phyloP scores from a whole-genome alignment of 2,329 filamentous ascomycete species.

The Harringtonia aguacate region DNA sequence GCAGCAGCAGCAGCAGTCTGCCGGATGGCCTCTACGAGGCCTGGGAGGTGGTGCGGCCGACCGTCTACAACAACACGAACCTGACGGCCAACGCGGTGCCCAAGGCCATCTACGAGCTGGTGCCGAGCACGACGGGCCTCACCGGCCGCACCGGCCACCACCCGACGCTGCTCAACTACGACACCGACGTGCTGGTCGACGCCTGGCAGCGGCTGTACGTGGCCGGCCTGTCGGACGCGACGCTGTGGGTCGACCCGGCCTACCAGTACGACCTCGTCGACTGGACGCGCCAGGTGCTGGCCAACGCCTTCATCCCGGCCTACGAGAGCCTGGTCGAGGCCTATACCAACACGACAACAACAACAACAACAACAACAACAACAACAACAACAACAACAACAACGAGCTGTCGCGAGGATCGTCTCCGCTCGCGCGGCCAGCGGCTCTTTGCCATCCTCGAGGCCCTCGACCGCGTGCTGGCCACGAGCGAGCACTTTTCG shows the following conservation, averaged over 20 bases:
- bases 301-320: slow-evolving; percentile 30
- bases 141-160: slow-evolving; percentile 28
- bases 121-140: slow-evolving; percentile 29
- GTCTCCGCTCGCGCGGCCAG: slow-evolving; percentile 15
- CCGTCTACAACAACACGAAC: slow-evolving; percentile 38
- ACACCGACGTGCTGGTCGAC: slow-evolving; percentile 23
- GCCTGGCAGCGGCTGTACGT: slow-evolving; percentile 28
- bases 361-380: no score
- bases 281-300: slow-evolving; percentile 34
- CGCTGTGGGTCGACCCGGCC: slow-evolving; percentile 28
- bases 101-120: slow-evolving; percentile 34
- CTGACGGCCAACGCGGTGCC: slow-evolving; percentile 27
- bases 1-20: no score
- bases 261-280: slow-evolving; percentile 38
- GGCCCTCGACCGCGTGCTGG: slow-evolving; percentile 29
- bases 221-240: slow-evolving; percentile 19
- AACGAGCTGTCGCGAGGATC: background rate
- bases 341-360: slow-evolving; percentile 16
- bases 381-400: no score
- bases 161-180: slow-evolving; percentile 29
- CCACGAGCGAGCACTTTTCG: slow-evolving; percentile 28
- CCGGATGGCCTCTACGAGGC: slow-evolving; percentile 26
- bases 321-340: slow-evolving; percentile 25
- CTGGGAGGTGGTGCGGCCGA: slow-evolving; percentile 33
- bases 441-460: slow-evolving; percentile 22